Conservation (phyloP, 2,329 filamentous ascomycete species). For the Aspergillus novofumigatus region DNA sequence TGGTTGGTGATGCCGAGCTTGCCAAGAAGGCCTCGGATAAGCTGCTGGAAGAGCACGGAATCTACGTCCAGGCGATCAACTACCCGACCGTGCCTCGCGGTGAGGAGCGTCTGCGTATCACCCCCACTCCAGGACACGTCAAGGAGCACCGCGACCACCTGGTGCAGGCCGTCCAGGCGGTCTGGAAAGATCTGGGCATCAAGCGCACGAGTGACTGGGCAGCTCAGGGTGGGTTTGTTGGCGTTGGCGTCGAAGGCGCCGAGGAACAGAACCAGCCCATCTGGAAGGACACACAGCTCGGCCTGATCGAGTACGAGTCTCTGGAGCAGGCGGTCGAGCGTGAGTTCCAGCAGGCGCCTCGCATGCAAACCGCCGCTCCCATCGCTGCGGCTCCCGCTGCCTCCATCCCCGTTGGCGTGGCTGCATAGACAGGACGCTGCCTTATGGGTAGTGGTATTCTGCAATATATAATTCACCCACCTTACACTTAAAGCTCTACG, state of each 20-base stretch:
- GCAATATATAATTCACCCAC: background rate
- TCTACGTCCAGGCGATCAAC: conserved; percentile 99
- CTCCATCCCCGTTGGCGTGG: conserved; percentile 25
- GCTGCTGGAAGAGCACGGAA: conserved; percentile 81
- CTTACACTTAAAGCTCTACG: background rate
- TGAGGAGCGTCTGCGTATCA: conserved; percentile 95
- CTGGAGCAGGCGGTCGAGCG: conserved; percentile 55
- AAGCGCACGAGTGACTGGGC: conserved; percentile 94
- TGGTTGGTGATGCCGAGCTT: conserved; percentile 89
- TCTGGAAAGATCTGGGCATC: conserved; percentile 84
- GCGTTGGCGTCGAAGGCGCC: conserved; percentile 71
- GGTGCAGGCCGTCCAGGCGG: conserved; percentile 74
- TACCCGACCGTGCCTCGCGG: conserved; percentile 97
- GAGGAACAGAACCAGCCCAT: conserved; percentile 63
- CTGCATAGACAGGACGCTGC: conserved; percentile 20
- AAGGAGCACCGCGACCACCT: conserved; percentile 82
- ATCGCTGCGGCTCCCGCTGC: conserved; percentile 15
- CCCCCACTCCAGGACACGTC: conserved; percentile 87
- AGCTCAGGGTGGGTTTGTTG: conserved; percentile 85
- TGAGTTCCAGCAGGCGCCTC: conserved; percentile 25
- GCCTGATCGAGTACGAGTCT: conserved; percentile 57
- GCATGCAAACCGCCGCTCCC: conserved; percentile 22
- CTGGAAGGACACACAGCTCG: conserved; percentile 88
- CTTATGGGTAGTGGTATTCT: background rate
- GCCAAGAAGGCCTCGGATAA: conserved; percentile 91